phyloP scores from a whole-genome alignment of 2,329 filamentous ascomycete genomes.

The Biscogniauxia marginata region DNA sequence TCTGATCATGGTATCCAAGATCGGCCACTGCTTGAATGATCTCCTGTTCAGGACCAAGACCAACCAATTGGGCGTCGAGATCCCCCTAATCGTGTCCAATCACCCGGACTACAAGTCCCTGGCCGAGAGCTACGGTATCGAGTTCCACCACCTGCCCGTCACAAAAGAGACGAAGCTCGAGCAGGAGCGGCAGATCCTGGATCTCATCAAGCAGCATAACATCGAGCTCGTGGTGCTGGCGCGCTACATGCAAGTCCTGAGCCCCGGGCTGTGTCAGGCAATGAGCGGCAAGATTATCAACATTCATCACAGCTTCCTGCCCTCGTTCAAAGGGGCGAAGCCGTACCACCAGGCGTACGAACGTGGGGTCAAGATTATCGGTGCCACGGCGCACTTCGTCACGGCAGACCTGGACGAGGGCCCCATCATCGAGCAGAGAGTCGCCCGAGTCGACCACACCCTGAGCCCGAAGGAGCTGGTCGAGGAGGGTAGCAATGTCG shows the following conservation, averaged over 20 bases:
- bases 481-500: constrained; percentile 78
- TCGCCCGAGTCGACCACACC: constrained; percentile 72
- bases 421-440: constrained; percentile 83
- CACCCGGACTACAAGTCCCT: constrained; percentile 71
- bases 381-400: constrained; percentile 82
- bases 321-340: constrained; percentile 83
- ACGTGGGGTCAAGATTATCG: constrained; percentile 84
- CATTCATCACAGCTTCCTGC: constrained; percentile 86
- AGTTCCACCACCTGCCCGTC: constrained; percentile 79
- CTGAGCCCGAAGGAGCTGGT: constrained; percentile 75
- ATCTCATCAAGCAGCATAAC: constrained; percentile 65
- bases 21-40: constrained; percentile 82
- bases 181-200: constrained; percentile 71
- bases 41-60: constrained; percentile 76
- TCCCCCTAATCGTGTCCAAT: constrained; percentile 79
- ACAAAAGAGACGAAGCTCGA: constrained; percentile 72
- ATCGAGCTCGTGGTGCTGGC: constrained; percentile 80
- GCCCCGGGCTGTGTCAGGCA: constrained; percentile 68
- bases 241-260: constrained; percentile 85
- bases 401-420: constrained; percentile 83
- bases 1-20: constrained; percentile 88
- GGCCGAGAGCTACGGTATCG: constrained; percentile 71
- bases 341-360: constrained; percentile 88
- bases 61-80: constrained; percentile 70
- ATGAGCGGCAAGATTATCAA: constrained; percentile 91